Conservation (phyloP, 345 rosid genomes). For the Mercurialis annua region DNA sequence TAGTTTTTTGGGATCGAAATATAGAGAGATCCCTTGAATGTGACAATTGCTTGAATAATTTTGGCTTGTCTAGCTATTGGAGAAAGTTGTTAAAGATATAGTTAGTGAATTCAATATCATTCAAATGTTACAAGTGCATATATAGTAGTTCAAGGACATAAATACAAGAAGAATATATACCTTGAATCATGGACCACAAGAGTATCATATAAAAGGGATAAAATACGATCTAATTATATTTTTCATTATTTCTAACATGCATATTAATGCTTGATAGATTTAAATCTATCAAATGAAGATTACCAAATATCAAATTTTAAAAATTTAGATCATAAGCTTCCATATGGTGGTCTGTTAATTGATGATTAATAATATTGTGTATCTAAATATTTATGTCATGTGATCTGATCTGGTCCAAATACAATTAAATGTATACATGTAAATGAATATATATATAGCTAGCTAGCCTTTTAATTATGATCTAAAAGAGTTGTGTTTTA, state of each 20-base stretch:
- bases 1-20: not conserved
- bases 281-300: too few relatives aligned
- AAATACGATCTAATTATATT: too few relatives aligned
- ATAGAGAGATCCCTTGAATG: not conserved
- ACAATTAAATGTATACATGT: not conserved
- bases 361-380: not conserved
- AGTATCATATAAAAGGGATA: not conserved
- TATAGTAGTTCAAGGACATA: not conserved
- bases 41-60: not conserved
- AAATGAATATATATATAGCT: not conserved
- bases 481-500: not conserved
- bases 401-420: not conserved
- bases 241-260: too few relatives aligned
- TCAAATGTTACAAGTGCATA: not conserved
- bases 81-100: not conserved
- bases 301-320: too few relatives aligned
- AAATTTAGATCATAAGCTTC: too few relatives aligned
- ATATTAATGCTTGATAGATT: too few relatives aligned
- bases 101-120: not conserved
- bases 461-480: too few relatives aligned
- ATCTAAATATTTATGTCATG: not conserved
- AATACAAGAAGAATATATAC: not conserved
- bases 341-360: not conserved
- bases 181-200: conserved; percentile 2
- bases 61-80: conserved; percentile 2